A percentile compares a stretch with the other conserved stretches of the same genome.
Conservation (phyloP, 73 alveolate genomes). For the Uronychia binucleata region DNA sequence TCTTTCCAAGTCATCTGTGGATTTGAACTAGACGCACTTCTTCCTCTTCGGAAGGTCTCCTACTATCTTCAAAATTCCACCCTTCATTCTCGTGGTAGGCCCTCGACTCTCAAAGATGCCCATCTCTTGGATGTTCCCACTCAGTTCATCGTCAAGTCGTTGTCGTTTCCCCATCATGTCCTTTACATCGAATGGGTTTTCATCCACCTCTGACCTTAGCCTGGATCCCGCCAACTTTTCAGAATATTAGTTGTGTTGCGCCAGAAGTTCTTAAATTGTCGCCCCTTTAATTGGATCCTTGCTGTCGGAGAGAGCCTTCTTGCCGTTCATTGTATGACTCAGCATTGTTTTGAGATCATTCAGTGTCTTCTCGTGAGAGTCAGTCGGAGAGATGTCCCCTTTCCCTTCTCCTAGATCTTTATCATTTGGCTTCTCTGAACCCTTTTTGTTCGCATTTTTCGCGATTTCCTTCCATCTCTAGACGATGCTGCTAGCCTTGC, state of each 20-base stretch:
- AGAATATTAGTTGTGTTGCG: neutral
- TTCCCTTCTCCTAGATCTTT: no score
- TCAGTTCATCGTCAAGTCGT: neutral
- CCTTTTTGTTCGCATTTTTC: conserved; percentile 18
- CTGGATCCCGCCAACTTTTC: conserved; percentile 2
- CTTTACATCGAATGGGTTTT: conserved; percentile 12
- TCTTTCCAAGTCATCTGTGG: conserved; percentile 35
- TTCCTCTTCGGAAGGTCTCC: conserved; percentile 1
- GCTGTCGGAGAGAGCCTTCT: no score
- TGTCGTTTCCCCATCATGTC: conserved; percentile 7
- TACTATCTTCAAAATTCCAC: neutral
- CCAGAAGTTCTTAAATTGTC: neutral
- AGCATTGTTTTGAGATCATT: no score
- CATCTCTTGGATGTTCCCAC: conserved; percentile 5
- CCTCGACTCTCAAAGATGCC: neutral
- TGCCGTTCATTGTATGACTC: no score
- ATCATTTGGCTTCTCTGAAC: no score
- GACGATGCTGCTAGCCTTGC: conserved; percentile 4
- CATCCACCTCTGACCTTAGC: neutral
- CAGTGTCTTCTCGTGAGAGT: no score
- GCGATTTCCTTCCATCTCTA: conserved; percentile 36
- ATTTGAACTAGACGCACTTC: conserved; percentile 34
- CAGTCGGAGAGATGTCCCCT: no score
- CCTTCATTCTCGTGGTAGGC: conserved; percentile 8
- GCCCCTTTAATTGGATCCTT: neutral